Percentiles rank a stretch among this genome's conserved stretches.
Conservation (phyloP, 1,284 basidiomycete genomes). For the Irpex sp. region DNA sequence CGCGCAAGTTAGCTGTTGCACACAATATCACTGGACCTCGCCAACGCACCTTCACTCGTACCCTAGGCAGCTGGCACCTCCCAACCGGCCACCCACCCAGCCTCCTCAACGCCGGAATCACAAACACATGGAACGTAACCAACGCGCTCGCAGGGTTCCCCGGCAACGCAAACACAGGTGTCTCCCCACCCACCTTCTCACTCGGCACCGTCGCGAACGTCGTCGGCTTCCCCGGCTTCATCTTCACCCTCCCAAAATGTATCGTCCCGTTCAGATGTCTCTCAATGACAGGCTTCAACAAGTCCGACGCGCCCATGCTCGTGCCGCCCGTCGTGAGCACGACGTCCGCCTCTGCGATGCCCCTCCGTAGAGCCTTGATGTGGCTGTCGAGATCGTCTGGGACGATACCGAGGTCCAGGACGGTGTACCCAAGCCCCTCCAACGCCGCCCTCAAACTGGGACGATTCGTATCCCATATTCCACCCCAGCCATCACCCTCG, state of each 20-base stretch:
- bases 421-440: slow-evolving; percentile 68
- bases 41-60: slow-evolving; percentile 56
- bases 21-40: neutral
- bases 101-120: slow-evolving; percentile 71
- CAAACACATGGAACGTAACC: slow-evolving; percentile 85
- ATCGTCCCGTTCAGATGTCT: slow-evolving; percentile 66
- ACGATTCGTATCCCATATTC: slow-evolving; percentile 80
- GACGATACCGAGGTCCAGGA: slow-evolving; percentile 78
- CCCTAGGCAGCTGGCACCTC: slow-evolving; percentile 55
- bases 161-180: slow-evolving; percentile 75
- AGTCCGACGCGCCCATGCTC: slow-evolving; percentile 84
- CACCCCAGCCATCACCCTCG: slow-evolving; percentile 51
- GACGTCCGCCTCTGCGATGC: slow-evolving; percentile 63
- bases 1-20: neutral
- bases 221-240: slow-evolving; percentile 79
- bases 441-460: slow-evolving; percentile 71
- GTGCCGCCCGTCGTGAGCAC: slow-evolving; percentile 85
- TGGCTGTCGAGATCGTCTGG: slow-evolving; percentile 64
- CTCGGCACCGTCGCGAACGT: slow-evolving; percentile 76
- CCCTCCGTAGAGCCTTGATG: slow-evolving; percentile 48
- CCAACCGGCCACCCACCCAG: slow-evolving; percentile 62
- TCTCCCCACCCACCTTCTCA: slow-evolving; percentile 31
- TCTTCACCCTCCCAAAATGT: slow-evolving; percentile 72
- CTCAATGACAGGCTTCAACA: slow-evolving; percentile 86
- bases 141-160: slow-evolving; percentile 87